Evolutionary conservation across 768 basidiomycete species (phyloP), one percentile per base, ranked within the genome.

Genomic region (Astraeus odoratus): DNA sequence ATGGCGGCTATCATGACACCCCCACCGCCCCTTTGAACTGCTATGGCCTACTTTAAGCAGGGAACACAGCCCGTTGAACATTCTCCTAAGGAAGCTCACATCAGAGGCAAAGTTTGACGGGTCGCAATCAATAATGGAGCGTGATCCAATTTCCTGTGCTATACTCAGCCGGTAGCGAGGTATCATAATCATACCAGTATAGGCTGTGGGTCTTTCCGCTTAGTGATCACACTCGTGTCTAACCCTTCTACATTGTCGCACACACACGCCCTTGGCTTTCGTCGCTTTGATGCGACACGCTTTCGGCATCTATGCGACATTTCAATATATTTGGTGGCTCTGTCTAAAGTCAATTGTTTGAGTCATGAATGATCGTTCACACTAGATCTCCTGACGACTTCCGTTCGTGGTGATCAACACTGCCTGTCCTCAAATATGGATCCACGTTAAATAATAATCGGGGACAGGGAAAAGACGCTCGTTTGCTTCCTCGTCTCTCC

Each of bases 341-440:
- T 53, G 52, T 48, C 39, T 30, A 46, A 26, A 5, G n/a, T 29
- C 27, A 16, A 12, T 42, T 48, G 44, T 49, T 44, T 12, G 41
- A 55, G 43, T 50, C 47, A 33, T 52, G 42, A 42, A 46, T 51
- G 31, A n/a, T n/a, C 44, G 47, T 51, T 44, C 49, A 47, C 41
- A 52, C 42, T 49, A 44, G 50, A 43, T 42, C 40, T 39, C 22
- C 20, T 48, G 33, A 24, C 42, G n/a, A 42, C 36, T 34, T 42
- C 30, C 27, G 38, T 34, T 31, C 31, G 45, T 50, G 43, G 50
- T 57, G 59, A 60, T 67, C 54, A 66, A 69, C 75, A 76, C 74
- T 61, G 74, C 75, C 69, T 57, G 51, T 60, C 59, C 27, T n/a
- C 33, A 29, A 57, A 69, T 67, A 68, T 59, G 64, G 57, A 57